Percentiles rank a stretch among this genome's conserved stretches.
These are phyloP conservation scores for Ceratocystis ficicola DNA, from an alignment of 2,329 filamentous ascomycete species.

Conservation along the genomic window DNA sequence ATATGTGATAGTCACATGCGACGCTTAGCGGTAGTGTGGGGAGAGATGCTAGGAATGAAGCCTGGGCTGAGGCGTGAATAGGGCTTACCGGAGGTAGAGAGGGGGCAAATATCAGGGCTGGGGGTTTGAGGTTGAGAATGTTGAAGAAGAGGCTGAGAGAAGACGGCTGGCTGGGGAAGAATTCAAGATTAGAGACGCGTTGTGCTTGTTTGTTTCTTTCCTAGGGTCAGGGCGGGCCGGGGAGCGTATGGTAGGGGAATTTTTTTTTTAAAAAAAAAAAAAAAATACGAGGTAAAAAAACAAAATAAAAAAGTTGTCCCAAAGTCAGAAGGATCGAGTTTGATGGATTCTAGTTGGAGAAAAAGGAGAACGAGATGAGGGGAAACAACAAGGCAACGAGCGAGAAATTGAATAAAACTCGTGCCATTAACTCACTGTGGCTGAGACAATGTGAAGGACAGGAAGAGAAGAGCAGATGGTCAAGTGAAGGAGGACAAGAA, in stretches of 20 bases:
- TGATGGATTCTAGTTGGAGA: slow-evolving; percentile 1
- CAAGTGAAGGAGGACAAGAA: no score
- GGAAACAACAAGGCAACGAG: background rate
- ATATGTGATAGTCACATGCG: background rate
- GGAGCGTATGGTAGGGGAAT: background rate
- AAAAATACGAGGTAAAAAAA: background rate
- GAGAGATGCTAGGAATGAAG: background rate
- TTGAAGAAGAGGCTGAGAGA: background rate
- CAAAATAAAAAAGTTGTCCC: background rate
- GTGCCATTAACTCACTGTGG: background rate
- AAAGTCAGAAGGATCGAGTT: background rate
- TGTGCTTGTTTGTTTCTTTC: background rate
- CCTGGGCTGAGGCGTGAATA: background rate
- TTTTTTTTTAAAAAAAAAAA: background rate
- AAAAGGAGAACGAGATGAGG: slow-evolving; percentile 1
- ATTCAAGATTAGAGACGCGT: background rate
- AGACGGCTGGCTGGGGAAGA: background rate
- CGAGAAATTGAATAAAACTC: background rate
- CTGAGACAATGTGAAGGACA: background rate
- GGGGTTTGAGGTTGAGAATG: background rate
- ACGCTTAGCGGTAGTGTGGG: background rate
- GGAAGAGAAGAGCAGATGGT: background rate
- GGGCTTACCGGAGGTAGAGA: background rate
- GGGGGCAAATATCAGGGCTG: background rate
- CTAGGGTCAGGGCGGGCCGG: no score